Evolutionary conservation across 345 rosid genomes (phyloP), one percentile per base, ranked within the genome.

Genomic region (Fremontodendron californicum): DNA sequence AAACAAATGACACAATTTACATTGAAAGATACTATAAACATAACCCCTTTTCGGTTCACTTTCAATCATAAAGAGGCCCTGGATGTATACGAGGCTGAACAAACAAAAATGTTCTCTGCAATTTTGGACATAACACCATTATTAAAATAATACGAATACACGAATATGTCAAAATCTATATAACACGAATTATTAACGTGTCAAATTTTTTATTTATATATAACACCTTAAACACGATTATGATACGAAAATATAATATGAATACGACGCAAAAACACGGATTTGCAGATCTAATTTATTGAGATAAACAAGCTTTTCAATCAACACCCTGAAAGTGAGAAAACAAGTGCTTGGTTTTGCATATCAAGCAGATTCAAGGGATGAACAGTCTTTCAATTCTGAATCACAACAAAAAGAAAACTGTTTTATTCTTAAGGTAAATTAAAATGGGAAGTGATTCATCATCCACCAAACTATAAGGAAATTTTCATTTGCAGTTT

Each of bases 241-340:
- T 45, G 15, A 45, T 3, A 45, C 9, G 15, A 45, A 45, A 45
- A 12, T 3, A 45, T 45, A 45, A 10, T 15, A 45, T 13, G 13
- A 3, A 45, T 9, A 45, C 3, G 0, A 45, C 1, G 2, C 13
- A 45, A 45, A 45, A 9, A 3, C 49, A 45, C 9, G 2, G 48
- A 45, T 45, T 45, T 33, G 1, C 15, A 33, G 35, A 3, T n/a
- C n/a, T n/a, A n/a, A n/a, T n/a, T n/a, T n/a, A n/a, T 33, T 33
- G 29, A 66, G 71, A 66, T 27, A 66, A 66, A 45, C 13, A 25
- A 42, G 55, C 55, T 16, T 69, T 67, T 67, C 72, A 67, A 67
- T 67, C 72, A 67, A 11, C 21, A 39, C 18, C 33, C 19, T 40
- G 33, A 42, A 19, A n/a, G 72, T 45, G 13, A 12, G 49, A 12